Percentiles rank a stretch among this genome's conserved stretches.
Conservation (phyloP, 73 alveolate genomes). For the Tetrahymena malaccensis region DNA sequence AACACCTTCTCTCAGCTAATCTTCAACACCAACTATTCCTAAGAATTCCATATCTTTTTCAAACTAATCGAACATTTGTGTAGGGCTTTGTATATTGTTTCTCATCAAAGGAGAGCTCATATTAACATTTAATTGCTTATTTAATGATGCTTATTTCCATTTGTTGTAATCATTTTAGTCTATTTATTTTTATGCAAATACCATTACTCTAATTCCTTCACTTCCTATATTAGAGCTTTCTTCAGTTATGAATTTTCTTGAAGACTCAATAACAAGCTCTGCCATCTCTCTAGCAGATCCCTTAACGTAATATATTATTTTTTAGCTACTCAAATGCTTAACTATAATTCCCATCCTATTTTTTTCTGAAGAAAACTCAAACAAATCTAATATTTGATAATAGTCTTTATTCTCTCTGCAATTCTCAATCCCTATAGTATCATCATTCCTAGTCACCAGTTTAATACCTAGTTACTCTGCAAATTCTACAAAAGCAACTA, state of each 20-base stretch:
- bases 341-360: conserved; percentile 95
- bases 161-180: conserved; percentile 13
- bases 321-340: neutral
- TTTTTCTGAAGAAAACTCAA: conserved; percentile 89
- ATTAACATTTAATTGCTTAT: conserved; percentile 50
- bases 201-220: conserved; percentile 87
- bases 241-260: conserved; percentile 70
- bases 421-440: conserved; percentile 45
- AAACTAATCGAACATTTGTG: conserved; percentile 53
- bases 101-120: conserved; percentile 44
- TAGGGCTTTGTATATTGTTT: conserved; percentile 15
- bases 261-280: conserved; percentile 50
- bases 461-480: conserved; percentile 64
- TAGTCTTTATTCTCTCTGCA: conserved; percentile 28
- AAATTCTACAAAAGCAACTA: conserved; percentile 73
- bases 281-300: conserved; percentile 87
- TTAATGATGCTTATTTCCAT: conserved; percentile 24
- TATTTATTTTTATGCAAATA: conserved; percentile 56
- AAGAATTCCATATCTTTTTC: conserved; percentile 84
- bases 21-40: conserved; percentile 94
- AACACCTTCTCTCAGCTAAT: conserved; percentile 84
- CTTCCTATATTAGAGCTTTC: conserved; percentile 81
- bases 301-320: conserved; percentile 59
- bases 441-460: conserved; percentile 48
- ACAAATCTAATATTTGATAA: conserved; percentile 58